Evolutionary conservation across 2,329 filamentous ascomycete genomes (phyloP).

Genomic region (Sclerotinia minor): DNA sequence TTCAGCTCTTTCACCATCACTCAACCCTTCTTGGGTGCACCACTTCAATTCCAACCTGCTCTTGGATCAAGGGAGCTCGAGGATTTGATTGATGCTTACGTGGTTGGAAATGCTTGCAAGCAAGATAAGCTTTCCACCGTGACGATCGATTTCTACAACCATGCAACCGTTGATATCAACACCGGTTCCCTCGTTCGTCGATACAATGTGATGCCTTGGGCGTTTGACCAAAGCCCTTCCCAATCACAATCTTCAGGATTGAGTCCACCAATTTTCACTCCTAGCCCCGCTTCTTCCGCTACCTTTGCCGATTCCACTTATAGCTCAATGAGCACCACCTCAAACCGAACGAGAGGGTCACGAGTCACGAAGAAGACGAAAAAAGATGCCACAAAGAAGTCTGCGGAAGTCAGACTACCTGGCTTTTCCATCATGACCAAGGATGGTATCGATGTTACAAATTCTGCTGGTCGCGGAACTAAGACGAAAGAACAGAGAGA

Average conservation of each 20-base stretch:
- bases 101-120: conserved; percentile 54
- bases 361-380: conserved; percentile 37
- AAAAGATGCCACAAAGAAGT: conserved; percentile 37
- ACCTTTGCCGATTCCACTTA: conserved; percentile 43
- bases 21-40: conserved; percentile 57
- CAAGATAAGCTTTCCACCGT: conserved; percentile 60
- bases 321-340: conserved; percentile 36
- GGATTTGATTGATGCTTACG: conserved; percentile 58
- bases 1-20: conserved; percentile 49
- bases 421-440: conserved; percentile 68
- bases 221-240: conserved; percentile 42
- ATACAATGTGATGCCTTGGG: conserved; percentile 44
- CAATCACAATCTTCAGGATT: conserved; percentile 57
- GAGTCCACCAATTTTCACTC: conserved; percentile 44
- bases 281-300: conserved; percentile 48
- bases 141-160: conserved; percentile 60
- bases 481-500: conserved; percentile 69
- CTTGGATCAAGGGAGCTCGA: conserved; percentile 63
- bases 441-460: conserved; percentile 63
- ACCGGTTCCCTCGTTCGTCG: conserved; percentile 57
- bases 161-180: conserved; percentile 57
- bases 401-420: conserved; percentile 46
- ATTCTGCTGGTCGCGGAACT: conserved; percentile 60
- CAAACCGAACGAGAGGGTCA: conserved; percentile 25
- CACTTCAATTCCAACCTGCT: conserved; percentile 66